These are phyloP conservation scores for Sporothrix dimorphospora DNA, from an alignment of 2,329 filamentous ascomycete species.

Conservation along the genomic window DNA sequence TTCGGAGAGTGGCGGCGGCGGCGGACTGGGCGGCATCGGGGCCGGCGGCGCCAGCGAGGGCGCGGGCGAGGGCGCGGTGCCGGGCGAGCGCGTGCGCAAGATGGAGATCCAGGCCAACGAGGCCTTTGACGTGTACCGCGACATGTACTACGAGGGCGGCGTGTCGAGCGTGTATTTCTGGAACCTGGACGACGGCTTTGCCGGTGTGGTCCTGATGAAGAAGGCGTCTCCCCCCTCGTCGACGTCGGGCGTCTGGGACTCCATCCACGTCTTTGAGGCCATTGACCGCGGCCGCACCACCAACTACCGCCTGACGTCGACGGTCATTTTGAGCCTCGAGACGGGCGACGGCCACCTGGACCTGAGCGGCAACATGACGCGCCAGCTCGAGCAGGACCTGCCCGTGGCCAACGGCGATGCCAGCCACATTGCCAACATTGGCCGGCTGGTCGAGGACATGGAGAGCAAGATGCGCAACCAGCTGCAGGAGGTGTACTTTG, in stretches of 20 bases:
- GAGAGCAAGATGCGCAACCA: constrained; percentile 99
- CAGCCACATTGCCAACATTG: constrained; percentile 94
- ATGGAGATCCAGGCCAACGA: constrained; percentile 95
- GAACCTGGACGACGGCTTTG: constrained; percentile 97
- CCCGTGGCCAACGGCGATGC: constrained; percentile 80
- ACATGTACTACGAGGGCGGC: constrained; percentile 95
- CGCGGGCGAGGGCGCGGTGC: constrained; percentile 78
- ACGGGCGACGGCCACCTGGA: constrained; percentile 76
- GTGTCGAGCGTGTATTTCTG: constrained; percentile 97
- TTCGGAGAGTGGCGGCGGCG: constrained; percentile 50
- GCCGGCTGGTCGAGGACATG: constrained; percentile 96
- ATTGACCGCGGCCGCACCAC: constrained; percentile 88
- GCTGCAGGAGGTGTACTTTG: constrained; percentile 98
- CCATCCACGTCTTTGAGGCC: constrained; percentile 97
- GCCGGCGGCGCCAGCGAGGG: constrained; percentile 59
- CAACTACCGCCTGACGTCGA: constrained; percentile 97
- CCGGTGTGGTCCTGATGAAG: constrained; percentile 92
- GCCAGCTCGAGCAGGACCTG: constrained; percentile 91
- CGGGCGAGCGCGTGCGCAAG: constrained; percentile 85
- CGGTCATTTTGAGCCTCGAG: constrained; percentile 88
- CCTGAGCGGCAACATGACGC: constrained; percentile 95
- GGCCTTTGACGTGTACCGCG: constrained; percentile 94
- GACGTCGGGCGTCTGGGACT: constrained; percentile 88
- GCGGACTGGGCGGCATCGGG: constrained; percentile 51
- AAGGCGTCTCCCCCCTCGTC: constrained; percentile 66